Percentiles rank a stretch among this genome's conserved stretches.
phyloP scores from a whole-genome alignment of 108 stramenopile genomes.

The Pseudonitzschia multiseries region DNA sequence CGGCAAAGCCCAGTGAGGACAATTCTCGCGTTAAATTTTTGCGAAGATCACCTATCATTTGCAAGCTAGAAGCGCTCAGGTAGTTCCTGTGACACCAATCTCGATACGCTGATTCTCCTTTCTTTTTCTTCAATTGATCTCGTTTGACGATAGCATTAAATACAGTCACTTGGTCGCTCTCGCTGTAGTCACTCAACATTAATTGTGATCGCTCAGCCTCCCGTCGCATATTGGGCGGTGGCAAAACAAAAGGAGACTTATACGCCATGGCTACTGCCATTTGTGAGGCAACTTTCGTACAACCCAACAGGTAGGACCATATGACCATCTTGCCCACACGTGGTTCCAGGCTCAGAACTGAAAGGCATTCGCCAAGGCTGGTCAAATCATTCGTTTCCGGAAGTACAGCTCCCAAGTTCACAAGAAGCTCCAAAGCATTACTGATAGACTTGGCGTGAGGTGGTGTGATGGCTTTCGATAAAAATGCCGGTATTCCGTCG shows the following conservation, averaged over 20 bases:
- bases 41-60: slow-evolving; percentile 68
- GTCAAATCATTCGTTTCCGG: slow-evolving; percentile 78
- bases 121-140: slow-evolving; percentile 46
- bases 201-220: slow-evolving; percentile 57
- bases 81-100: slow-evolving; percentile 65
- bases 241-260: slow-evolving; percentile 68
- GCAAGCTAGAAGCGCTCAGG: slow-evolving; percentile 51
- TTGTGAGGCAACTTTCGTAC: slow-evolving; percentile 45
- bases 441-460: slow-evolving; percentile 58
- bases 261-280: slow-evolving; percentile 70
- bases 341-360: slow-evolving; percentile 59
- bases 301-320: slow-evolving; percentile 67
- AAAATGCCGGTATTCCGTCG: slow-evolving; percentile 68
- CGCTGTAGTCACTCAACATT: slow-evolving; percentile 48
- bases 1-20: slow-evolving; percentile 48
- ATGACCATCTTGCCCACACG: slow-evolving; percentile 78
- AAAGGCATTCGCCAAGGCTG: slow-evolving; percentile 63
- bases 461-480: slow-evolving; percentile 70
- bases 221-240: slow-evolving; percentile 51
- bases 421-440: slow-evolving; percentile 74
- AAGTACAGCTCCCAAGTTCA: slow-evolving; percentile 72
- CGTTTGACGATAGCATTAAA: slow-evolving; percentile 53
- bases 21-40: slow-evolving; percentile 60
- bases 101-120: slow-evolving; percentile 24
- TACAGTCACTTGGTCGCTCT: slow-evolving; percentile 73